Evolutionary conservation across 148 eudicot species (phyloP).

Genomic region (Amaranthus hypochondriacus): DNA sequence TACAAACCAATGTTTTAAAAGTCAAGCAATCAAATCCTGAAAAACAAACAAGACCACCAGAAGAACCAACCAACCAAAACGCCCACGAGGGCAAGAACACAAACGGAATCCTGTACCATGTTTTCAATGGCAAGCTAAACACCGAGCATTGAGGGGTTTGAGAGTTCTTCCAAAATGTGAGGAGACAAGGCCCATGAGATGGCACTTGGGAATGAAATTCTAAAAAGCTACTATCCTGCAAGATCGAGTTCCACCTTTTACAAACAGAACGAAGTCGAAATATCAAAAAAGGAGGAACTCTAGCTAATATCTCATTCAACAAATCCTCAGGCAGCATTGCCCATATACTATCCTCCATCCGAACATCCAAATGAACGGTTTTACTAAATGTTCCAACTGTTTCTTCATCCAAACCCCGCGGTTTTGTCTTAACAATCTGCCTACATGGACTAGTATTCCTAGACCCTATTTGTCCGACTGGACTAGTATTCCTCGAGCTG

Average conservation of each 20-base stretch:
- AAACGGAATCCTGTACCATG: slow-evolving; percentile 89
- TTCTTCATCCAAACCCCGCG: slow-evolving; percentile 92
- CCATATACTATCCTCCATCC: slow-evolving; percentile 98
- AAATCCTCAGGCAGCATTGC: slow-evolving; percentile 96
- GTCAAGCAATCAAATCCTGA: slow-evolving; percentile 74
- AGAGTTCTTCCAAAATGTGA: slow-evolving; percentile 85
- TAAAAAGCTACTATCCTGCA: slow-evolving; percentile 78
- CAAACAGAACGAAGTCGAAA: slow-evolving; percentile 91
- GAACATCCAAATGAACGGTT: slow-evolving; percentile 58
- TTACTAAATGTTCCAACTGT: slow-evolving; percentile 55
- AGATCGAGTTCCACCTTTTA: slow-evolving; percentile 85
- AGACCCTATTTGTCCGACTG: slow-evolving; percentile 59
- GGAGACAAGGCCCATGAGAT: slow-evolving; percentile 93
- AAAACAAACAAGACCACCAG: slow-evolving; percentile 89
- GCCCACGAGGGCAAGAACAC: slow-evolving; percentile 90
- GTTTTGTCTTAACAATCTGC: slow-evolving; percentile 79
- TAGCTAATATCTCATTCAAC: slow-evolving; percentile 82
- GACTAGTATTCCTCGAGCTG: slow-evolving; percentile 58
- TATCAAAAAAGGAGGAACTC: slow-evolving; percentile 96
- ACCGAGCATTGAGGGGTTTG: slow-evolving; percentile 88
- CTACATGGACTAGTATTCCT: slow-evolving; percentile 84
- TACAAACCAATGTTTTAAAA: slow-evolving; percentile 77
- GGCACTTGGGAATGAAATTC: slow-evolving; percentile 95
- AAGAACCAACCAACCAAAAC: slow-evolving; percentile 90
- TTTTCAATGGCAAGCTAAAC: slow-evolving; percentile 85